A percentile compares a stretch with the other conserved stretches of the same genome.
phyloP scores from a whole-genome alignment of 768 basidiomycete species.

The Boletus sp. region DNA sequence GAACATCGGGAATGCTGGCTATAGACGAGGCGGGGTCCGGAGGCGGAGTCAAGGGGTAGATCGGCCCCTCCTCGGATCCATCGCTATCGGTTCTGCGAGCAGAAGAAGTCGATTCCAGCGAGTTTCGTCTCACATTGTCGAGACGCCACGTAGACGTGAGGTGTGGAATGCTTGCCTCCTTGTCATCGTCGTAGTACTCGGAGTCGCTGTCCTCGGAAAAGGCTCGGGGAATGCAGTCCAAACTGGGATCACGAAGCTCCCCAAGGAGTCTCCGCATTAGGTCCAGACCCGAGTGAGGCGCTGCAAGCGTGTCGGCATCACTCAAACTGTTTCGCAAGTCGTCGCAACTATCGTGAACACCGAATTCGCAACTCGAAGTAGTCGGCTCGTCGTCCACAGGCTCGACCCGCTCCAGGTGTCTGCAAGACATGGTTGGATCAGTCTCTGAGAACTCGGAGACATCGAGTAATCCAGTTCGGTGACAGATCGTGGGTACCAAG shows the following conservation, averaged over 20 bases:
- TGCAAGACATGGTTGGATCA: not conserved
- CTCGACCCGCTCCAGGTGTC: not conserved
- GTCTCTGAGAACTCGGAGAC: not conserved
- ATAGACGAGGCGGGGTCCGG: not conserved
- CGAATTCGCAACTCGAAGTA: not conserved
- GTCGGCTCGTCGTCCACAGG: not conserved
- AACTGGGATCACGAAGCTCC: slow-evolving; percentile 11
- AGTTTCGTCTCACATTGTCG: not conserved
- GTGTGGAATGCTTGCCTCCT: not conserved
- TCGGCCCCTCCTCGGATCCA: not conserved
- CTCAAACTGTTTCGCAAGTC: not conserved
- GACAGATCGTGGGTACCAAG: not conserved
- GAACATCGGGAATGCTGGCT: not conserved
- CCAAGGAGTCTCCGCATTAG: slow-evolving; percentile 14
- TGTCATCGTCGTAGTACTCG: not conserved
- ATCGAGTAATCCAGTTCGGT: not conserved
- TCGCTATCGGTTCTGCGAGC: not conserved
- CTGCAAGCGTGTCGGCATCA: not conserved
- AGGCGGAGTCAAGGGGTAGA: slow-evolving; percentile 7
- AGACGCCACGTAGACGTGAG: too few relatives aligned
- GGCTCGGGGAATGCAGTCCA: slow-evolving; percentile 4
- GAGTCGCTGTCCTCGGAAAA: slow-evolving; percentile 8
- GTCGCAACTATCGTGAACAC: not conserved
- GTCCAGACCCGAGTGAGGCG: not conserved
- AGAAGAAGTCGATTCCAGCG: not conserved